Evolutionary conservation across 768 basidiomycete genomes (phyloP), one percentile per base, ranked within the genome.

Genomic region (Auricularia sp.): DNA sequence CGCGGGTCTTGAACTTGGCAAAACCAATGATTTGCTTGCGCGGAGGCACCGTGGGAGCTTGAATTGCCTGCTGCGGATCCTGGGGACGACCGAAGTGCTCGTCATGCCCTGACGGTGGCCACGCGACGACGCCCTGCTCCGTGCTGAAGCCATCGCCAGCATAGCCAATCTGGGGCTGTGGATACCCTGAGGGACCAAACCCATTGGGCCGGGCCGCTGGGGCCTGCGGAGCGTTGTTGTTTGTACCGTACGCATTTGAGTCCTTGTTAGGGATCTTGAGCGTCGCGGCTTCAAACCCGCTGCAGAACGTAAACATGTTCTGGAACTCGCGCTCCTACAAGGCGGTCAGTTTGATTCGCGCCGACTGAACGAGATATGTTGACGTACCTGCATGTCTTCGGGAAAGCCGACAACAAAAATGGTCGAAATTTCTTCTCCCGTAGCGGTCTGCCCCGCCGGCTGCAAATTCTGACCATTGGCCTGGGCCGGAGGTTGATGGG

Each of bases 391-490:
- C 91, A 98, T 98, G 71, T 99, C 97, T 64, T 99, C 97, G 3
- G 97, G 97, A 74, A 99, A 99, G 0, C 97, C 97, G 34, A 98
- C 96, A 3, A 99, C 95, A 67, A 99, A 99, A 67, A 97, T 95
- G 4, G 94, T 97, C 11, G 90, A 94, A 59, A 97, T 97, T 71
- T 96, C 93, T 74, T 97, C 95, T 65, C 85, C 84, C 44, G 77
- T 61, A 33, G 68, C 33, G 14, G 67, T 65, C n/a, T 67, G 71
- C 1, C 71, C 65, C 65, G 71, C 64, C 34, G 69, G 62, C 5
- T 71, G 64, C 29, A 74, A 70, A 0, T 71, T 67, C 54, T 71
- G 75, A 61, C 76, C 78, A n/a, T 77, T 67, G n/a, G 70, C 65
- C 44, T 62, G 65, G 51, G 21, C 33, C 29, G 65, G 33, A 42